Conservation (phyloP, 345 rosid genomes). For the Xanthoceras sorbifolium region DNA sequence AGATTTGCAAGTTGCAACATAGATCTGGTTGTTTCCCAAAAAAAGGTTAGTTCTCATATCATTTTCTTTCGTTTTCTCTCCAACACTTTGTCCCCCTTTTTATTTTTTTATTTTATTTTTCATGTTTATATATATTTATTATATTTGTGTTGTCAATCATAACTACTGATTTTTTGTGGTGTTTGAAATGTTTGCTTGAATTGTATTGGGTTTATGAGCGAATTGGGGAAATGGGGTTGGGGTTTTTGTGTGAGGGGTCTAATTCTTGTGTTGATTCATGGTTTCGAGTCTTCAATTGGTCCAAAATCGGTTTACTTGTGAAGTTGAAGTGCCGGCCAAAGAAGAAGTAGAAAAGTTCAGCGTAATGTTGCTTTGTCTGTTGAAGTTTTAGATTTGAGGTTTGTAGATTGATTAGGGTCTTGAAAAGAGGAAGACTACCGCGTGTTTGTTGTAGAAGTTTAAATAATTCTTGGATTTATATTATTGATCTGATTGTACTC, state of each 20-base stretch:
- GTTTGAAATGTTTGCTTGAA: neutral
- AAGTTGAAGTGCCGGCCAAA: neutral
- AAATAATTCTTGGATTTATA: neutral
- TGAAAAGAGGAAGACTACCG: neutral
- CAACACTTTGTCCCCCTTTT: neutral
- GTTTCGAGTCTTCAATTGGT: neutral
- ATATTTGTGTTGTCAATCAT: neutral
- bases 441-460: neutral
- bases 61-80: neutral
- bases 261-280: neutral
- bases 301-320: neutral
- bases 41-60: slow-evolving; percentile 9
- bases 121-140: neutral
- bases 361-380: neutral
- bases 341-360: neutral
- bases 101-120: neutral
- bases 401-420: neutral
- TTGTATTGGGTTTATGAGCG: neutral
- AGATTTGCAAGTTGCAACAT: neutral
- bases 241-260: neutral
- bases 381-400: neutral
- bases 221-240: neutral
- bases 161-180: neutral
- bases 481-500: neutral
- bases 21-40: slow-evolving; percentile 13